phyloP scores from a whole-genome alignment of 225 moss, liverwort and hornwort genomes.

The Ulota crispa region DNA sequence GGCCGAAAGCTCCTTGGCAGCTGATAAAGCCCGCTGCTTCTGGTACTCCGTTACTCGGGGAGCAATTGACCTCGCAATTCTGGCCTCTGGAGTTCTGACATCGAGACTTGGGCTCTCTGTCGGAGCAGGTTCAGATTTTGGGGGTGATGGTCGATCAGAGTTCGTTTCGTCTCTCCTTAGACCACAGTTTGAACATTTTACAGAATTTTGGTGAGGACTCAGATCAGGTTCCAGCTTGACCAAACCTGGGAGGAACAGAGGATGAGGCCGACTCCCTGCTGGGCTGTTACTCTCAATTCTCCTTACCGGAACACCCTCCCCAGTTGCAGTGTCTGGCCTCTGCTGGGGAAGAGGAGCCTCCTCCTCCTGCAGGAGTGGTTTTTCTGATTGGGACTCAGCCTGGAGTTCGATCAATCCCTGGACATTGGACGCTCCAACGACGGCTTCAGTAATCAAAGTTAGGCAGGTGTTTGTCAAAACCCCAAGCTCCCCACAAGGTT shows the following conservation, averaged over 20 bases:
- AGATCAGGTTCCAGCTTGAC: conserved; percentile 40
- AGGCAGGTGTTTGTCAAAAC: not conserved
- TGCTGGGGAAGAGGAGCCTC: not conserved
- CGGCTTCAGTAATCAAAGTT: not conserved
- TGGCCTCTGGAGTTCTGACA: conserved; percentile 2
- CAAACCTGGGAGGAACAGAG: conserved; percentile 16
- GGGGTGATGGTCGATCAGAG: not conserved
- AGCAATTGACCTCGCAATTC: not conserved
- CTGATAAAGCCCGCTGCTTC: conserved; percentile 38
- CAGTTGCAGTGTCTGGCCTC: conserved; percentile 1
- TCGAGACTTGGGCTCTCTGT: conserved; percentile 3
- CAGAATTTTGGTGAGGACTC: not conserved
- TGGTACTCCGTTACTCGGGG: conserved; percentile 30
- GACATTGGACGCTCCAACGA: not conserved
- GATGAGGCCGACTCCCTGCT: not conserved
- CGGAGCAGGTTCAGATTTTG: conserved; percentile 25
- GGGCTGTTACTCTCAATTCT: not conserved
- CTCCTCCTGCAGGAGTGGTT: conserved; percentile 1
- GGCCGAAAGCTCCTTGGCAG: conserved; percentile 25
- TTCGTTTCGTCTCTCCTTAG: not conserved
- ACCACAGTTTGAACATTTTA: conserved; percentile 37
- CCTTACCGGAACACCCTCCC: conserved; percentile 1
- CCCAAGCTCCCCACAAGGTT: conserved; percentile 17
- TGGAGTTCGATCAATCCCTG: conserved; percentile 10
- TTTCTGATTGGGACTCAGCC: not conserved